Evolutionary conservation across 116 monocot species (phyloP).

Genomic region (Trichopus zeylanicus): DNA sequence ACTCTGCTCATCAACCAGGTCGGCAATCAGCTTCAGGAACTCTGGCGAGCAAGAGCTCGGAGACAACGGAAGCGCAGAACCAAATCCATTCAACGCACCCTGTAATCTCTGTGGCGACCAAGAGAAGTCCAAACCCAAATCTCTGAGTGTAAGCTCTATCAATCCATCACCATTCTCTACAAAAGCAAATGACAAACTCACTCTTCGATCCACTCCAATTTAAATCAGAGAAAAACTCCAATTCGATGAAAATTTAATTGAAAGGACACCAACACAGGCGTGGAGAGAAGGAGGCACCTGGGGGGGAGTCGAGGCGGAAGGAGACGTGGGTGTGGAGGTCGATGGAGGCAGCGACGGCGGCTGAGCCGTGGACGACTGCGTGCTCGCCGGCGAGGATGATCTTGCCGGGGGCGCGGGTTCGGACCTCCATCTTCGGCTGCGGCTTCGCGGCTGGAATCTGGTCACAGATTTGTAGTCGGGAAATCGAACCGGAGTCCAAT

Average conservation of each 20-base stretch:
- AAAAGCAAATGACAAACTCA: no score
- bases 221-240: no score
- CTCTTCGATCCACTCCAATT: no score
- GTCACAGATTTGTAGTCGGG: no score
- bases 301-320: slow-evolving; percentile 18
- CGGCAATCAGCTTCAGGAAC: slow-evolving; percentile 14
- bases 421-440: slow-evolving; percentile 9
- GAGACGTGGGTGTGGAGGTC: slow-evolving; percentile 57
- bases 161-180: slow-evolving; percentile 25
- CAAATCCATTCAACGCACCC: slow-evolving; percentile 16
- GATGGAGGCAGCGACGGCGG: slow-evolving; percentile 66
- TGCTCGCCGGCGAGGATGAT: slow-evolving; percentile 32
- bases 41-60: neutral
- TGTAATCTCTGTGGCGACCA: slow-evolving; percentile 48
- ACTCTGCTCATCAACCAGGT: slow-evolving; percentile 46
- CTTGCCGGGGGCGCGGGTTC: neutral
- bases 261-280: no score
- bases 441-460: no score
- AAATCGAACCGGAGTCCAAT: no score
- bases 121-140: slow-evolving; percentile 42
- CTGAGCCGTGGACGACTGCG: slow-evolving; percentile 87
- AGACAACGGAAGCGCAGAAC: neutral
- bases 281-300: slow-evolving; percentile 20
- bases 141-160: slow-evolving; percentile 60
- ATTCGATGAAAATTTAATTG: no score